These are phyloP conservation scores for Teratosphaeria nubilosa DNA, from an alignment of 2,329 filamentous ascomycete species.

Conservation along the genomic window DNA sequence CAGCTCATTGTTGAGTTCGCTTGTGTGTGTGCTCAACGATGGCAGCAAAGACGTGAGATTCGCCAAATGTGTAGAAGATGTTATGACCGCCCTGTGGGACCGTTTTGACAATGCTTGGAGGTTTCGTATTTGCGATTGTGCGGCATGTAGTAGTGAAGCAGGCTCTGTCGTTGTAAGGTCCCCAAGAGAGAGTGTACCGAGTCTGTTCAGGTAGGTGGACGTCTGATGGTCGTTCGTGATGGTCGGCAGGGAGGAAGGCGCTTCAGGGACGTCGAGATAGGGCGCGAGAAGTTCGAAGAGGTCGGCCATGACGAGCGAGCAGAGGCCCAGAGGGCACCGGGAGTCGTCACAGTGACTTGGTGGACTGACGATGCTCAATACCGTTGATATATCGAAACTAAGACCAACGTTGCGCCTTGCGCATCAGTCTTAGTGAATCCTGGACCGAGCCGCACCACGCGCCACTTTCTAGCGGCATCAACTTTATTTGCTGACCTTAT, in stretches of 20 bases:
- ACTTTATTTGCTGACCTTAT: neutral
- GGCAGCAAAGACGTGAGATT: constrained; percentile 65
- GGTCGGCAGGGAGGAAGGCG: constrained; percentile 26
- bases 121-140: constrained; percentile 70
- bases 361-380: neutral
- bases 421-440: neutral
- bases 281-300: constrained; percentile 64
- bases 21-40: constrained; percentile 53
- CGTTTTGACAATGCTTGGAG: constrained; percentile 82
- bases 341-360: neutral
- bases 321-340: neutral
- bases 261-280: constrained; percentile 41
- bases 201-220: constrained; percentile 61
- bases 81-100: constrained; percentile 75
- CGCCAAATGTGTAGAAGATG: constrained; percentile 68
- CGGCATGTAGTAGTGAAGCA: constrained; percentile 66
- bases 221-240: constrained; percentile 43
- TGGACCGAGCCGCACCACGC: neutral
- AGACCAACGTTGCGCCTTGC: neutral
- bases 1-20: constrained; percentile 59
- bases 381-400: neutral
- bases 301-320: constrained; percentile 8
- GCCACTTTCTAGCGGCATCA: neutral
- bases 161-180: constrained; percentile 66
- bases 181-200: constrained; percentile 66